Evolutionary conservation across 306 rosid species (phyloP).

Genomic region (Ormosia semicastrata): DNA sequence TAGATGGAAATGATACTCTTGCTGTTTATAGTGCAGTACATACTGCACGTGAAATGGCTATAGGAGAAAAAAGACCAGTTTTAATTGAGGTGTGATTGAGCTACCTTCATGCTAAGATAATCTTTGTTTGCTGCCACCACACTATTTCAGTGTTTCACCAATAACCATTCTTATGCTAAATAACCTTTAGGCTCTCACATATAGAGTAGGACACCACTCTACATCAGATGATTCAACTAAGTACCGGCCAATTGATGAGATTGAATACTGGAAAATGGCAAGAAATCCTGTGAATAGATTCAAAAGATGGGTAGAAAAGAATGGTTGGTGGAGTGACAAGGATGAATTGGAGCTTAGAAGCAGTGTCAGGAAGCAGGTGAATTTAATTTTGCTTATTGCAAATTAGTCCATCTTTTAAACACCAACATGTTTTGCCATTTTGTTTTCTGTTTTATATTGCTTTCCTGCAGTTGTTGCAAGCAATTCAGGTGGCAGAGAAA

Average conservation of each 20-base stretch:
- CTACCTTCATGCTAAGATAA: slow-evolving; percentile 13
- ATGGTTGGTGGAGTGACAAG: slow-evolving; percentile 59
- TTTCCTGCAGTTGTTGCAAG: slow-evolving; percentile 50
- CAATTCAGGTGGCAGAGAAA: slow-evolving; percentile 67
- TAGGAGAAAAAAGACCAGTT: slow-evolving; percentile 56
- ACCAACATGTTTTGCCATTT: slow-evolving; percentile 7
- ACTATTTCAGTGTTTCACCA: not conserved
- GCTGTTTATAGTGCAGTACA: slow-evolving; percentile 65
- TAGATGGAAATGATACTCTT: slow-evolving; percentile 78
- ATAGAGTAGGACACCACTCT: slow-evolving; percentile 85
- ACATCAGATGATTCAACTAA: slow-evolving; percentile 80
- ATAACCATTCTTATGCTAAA: not conserved
- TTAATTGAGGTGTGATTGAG: slow-evolving; percentile 54
- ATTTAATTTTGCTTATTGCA: not conserved
- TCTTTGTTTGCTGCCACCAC: not conserved
- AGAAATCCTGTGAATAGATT: slow-evolving; percentile 64
- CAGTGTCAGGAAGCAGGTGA: slow-evolving; percentile 57
- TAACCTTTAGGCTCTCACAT: slow-evolving; percentile 57
- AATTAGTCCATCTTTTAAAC: not conserved
- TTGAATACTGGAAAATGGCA: slow-evolving; percentile 59
- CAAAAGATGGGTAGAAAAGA: slow-evolving; percentile 55
- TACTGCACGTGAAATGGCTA: slow-evolving; percentile 60
- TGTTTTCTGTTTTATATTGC: not conserved
- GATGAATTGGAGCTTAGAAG: slow-evolving; percentile 54
- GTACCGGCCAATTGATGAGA: slow-evolving; percentile 59